These are phyloP conservation scores for Alternaria dauci DNA, from an alignment of 2,329 filamentous ascomycete species.

Conservation along the genomic window DNA sequence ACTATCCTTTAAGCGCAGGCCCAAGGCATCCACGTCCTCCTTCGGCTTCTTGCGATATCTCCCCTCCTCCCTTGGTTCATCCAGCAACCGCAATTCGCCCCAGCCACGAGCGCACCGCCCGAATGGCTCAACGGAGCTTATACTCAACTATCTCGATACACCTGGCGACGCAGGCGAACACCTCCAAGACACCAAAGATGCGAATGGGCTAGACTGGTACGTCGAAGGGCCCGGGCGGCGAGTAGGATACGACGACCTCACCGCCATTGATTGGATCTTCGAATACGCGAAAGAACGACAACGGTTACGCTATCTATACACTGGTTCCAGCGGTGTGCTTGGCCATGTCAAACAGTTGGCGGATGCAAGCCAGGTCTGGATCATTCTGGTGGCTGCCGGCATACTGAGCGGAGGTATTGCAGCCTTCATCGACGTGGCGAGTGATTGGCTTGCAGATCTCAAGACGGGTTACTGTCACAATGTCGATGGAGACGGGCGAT, in stretches of 20 bases:
- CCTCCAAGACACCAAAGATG: constrained; percentile 56
- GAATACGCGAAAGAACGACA: constrained; percentile 97
- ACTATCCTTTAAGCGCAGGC: constrained; percentile 76
- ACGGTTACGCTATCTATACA: constrained; percentile 77
- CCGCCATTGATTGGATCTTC: constrained; percentile 99
- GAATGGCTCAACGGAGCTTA: constrained; percentile 49
- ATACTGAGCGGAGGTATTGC: constrained; percentile 84
- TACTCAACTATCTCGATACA: constrained; percentile 54
- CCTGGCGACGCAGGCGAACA: constrained; percentile 49
- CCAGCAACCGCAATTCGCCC: constrained; percentile 42
- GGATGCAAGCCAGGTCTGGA: constrained; percentile 91
- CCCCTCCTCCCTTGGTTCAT: constrained; percentile 48
- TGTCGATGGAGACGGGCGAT: constrained; percentile 78
- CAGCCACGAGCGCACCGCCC: constrained; percentile 34
- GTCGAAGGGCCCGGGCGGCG: constrained; percentile 86
- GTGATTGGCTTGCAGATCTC: constrained; percentile 91
- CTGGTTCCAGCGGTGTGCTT: constrained; percentile 72
- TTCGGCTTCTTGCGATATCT: constrained; percentile 57
- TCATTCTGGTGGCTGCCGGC: constrained; percentile 85
- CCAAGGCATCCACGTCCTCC: constrained; percentile 56
- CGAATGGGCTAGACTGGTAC: constrained; percentile 76
- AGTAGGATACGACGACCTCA: constrained; percentile 94
- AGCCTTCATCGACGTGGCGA: constrained; percentile 86
- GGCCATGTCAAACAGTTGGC: constrained; percentile 76
- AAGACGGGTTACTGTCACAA: constrained; percentile 88